Base-by-base conservation (phyloP, 495 filamentous ascomycete genomes). In the Hyaloscypha finlandica region DNA sequence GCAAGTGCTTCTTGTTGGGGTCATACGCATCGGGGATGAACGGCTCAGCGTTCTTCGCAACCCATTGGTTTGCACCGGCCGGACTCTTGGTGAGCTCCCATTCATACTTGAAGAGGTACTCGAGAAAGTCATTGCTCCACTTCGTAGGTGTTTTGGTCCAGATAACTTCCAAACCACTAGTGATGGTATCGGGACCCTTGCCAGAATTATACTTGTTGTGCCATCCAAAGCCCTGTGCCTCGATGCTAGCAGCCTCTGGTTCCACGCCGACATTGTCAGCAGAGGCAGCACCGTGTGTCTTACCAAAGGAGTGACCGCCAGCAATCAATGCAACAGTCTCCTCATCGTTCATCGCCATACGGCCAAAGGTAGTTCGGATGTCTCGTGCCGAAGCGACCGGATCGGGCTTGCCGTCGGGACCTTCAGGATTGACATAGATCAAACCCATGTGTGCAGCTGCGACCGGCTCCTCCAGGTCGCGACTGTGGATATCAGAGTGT, bases 291-390 rank as follows among this genome's bases (percentile, higher is more conserved):
- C 89, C 89, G 79, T 92, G 89, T 0, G 88, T 90, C 82, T 92
- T 92, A 67, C 89, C 89, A 70, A 92, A 90, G 25, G 82, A 81
- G 81, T 92, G 89, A 58, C 89, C 89, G 73, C 89, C 89, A n/a
- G 85, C 88, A 70, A 92, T 91, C 37, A 92, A 75, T 6, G 89
- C 89, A 25, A 89, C 88, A 2, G 89, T 92, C 77, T 92, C 89
- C 77, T 90, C 86, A 72, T 92, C 89, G 72, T 89, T 85, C 89
- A 92, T 92, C 63, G 86, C 89, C 89, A 92, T 92, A 72, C 88
- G 88, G 72, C 81, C 81, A 66, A 92, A 92, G 39, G 89, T 90
- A 64, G 78, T 78, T 63, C 89, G 89, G 72, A 92, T 91, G 74
- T 92, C 89, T 33, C 80, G 74, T 61, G 83, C 89, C 0, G 89